These are phyloP conservation scores for Colletotrichum nymphaeae DNA, from an alignment of 2,329 filamentous ascomycete genomes.

Conservation along the genomic window DNA sequence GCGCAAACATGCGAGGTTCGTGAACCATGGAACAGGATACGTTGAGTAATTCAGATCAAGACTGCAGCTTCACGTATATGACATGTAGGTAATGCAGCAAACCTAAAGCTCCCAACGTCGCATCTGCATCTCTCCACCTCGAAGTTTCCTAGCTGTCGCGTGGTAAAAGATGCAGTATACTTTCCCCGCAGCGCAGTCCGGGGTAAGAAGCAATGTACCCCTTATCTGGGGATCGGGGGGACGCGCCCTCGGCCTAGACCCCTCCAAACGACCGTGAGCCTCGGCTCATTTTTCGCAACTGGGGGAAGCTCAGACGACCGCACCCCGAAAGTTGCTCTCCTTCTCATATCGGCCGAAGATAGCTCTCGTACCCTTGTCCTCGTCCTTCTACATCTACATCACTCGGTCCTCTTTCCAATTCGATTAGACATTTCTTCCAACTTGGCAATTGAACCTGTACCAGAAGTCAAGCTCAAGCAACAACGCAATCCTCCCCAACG, in stretches of 20 bases:
- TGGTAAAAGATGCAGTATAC: not conserved
- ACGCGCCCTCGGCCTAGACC: conserved; percentile 6
- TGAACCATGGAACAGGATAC: not conserved
- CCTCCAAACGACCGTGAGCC: conserved; percentile 11
- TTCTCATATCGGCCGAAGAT: conserved; percentile 6
- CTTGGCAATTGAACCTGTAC: not conserved
- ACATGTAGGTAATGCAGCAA: not conserved
- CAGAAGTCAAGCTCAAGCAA: not conserved
- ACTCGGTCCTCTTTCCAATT: not conserved
- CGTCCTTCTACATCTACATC: not conserved
- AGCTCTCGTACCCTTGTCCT: not conserved
- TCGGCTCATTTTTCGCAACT: conserved; percentile 8
- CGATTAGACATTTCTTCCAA: not conserved
- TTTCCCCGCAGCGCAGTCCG: not conserved
- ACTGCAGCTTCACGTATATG: not conserved
- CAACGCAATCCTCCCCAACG: not conserved
- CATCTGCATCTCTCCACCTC: not conserved
- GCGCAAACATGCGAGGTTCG: not conserved
- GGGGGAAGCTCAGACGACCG: not conserved
- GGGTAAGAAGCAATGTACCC: not conserved
- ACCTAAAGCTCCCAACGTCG: not conserved
- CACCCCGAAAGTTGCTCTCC: not conserved
- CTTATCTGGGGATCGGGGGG: not conserved
- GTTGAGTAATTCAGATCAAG: not conserved
- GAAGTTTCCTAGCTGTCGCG: not conserved